Evolutionary conservation across 1,139 yeast species (phyloP).

Genomic region (Pichia sp.): DNA sequence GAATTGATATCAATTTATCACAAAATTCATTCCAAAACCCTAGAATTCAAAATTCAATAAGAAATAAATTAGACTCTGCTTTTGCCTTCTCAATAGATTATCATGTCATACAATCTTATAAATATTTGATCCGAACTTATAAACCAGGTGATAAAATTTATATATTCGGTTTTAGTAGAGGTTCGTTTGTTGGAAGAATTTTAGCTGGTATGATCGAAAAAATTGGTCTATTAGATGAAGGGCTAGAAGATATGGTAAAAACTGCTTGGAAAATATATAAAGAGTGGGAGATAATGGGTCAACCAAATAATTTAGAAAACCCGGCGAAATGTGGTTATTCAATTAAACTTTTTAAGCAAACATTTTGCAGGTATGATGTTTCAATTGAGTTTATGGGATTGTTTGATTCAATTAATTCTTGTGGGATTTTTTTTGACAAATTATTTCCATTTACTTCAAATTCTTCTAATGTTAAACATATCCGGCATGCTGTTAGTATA

Average conservation of each 20-base stretch:
- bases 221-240: conserved; percentile 49
- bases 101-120: conserved; percentile 53
- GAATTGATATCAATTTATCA: conserved; percentile 42
- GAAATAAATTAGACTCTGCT: conserved; percentile 38
- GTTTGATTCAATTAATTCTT: conserved; percentile 63
- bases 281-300: conserved; percentile 57
- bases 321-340: conserved; percentile 15
- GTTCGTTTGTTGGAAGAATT: conserved; percentile 59
- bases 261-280: conserved; percentile 58
- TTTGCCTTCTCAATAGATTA: conserved; percentile 47
- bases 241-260: conserved; percentile 46
- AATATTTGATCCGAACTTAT: conserved; percentile 43
- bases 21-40: conserved; percentile 19
- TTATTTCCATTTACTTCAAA: conserved; percentile 52
- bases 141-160: conserved; percentile 44
- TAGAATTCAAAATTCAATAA: not conserved
- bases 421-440: conserved; percentile 50
- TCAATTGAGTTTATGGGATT: conserved; percentile 53
- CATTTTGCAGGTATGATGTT: conserved; percentile 42
- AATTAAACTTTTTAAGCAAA: conserved; percentile 44
- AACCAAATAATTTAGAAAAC: conserved; percentile 35
- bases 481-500: conserved; percentile 58
- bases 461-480: conserved; percentile 45
- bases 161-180: conserved; percentile 58
- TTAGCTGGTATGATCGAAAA: conserved; percentile 57